Conservation (phyloP, 2,329 filamentous ascomycete species). For the Aspergillus hiratsukae region DNA sequence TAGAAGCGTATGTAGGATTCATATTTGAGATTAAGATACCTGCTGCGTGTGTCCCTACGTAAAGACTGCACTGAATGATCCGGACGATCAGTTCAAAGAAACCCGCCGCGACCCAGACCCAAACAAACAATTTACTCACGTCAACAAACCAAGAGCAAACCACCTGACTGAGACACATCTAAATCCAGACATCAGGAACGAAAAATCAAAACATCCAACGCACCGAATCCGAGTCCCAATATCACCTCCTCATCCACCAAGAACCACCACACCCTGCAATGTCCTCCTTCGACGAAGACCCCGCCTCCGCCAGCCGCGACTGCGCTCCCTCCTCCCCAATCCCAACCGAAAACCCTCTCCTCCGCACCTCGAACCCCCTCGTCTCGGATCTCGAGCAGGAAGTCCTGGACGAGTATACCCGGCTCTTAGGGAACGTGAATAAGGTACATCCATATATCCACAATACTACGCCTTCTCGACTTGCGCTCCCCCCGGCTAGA, state of each 20-base stretch:
- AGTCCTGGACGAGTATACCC: slow-evolving; percentile 88
- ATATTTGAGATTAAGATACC: not conserved
- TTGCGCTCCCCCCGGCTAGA: no score
- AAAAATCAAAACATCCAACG: not conserved
- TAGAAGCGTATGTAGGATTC: not conserved
- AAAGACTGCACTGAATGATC: not conserved
- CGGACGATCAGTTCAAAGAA: not conserved
- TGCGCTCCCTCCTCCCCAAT: slow-evolving; percentile 13
- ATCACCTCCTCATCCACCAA: not conserved
- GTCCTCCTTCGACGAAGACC: slow-evolving; percentile 3
- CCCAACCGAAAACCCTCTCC: slow-evolving; percentile 31
- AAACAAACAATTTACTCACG: not conserved
- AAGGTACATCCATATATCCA: no score
- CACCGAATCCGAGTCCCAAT: not conserved
- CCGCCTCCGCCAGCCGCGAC: slow-evolving; percentile 6
- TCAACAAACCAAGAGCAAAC: not conserved
- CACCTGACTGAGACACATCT: not conserved
- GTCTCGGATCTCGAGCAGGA: slow-evolving; percentile 84
- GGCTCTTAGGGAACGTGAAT: slow-evolving; percentile 84
- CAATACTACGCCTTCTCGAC: no score
- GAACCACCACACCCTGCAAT: not conserved
- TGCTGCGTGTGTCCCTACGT: not conserved
- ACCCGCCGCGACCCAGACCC: not conserved
- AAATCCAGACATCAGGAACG: not conserved
- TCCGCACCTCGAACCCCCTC: slow-evolving; percentile 32